phyloP scores from a whole-genome alignment of 176 grass and related monocot species.

The Melocanna baccifera region DNA sequence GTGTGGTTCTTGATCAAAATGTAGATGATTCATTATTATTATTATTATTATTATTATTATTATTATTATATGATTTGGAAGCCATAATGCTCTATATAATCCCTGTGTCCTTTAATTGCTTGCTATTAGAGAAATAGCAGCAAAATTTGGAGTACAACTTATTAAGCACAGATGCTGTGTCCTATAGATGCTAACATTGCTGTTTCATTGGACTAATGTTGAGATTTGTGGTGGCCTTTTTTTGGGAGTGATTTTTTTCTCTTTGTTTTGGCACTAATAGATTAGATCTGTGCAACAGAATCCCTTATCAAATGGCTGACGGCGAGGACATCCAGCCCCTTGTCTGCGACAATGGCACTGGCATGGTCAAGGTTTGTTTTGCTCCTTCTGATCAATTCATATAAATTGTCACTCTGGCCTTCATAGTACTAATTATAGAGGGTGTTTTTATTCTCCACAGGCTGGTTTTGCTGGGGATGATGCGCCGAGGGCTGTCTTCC shows the following conservation, averaged over 20 bases:
- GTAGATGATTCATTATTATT: not conserved
- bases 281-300: constrained; percentile 8
- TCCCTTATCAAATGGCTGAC: constrained; percentile 38
- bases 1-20: constrained; percentile 1
- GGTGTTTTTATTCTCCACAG: not conserved
- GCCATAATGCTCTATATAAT: not conserved
- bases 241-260: not conserved
- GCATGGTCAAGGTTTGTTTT: constrained; percentile 51
- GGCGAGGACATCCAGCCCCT: constrained; percentile 57
- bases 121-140: not conserved
- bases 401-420: not conserved
- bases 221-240: not conserved
- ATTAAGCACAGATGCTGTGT: not conserved
- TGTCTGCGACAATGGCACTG: constrained; percentile 54
- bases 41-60: not conserved
- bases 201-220: not conserved
- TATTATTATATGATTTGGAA: not conserved
- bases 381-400: not conserved
- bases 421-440: not conserved
- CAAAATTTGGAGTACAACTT: not conserved
- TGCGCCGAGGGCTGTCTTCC: constrained; percentile 49
- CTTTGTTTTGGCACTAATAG: not conserved
- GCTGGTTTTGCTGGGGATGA: constrained; percentile 51
- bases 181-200: not conserved
- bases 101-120: not conserved